phyloP scores from a whole-genome alignment of 2,329 filamentous ascomycete genomes.

The Trichoderma semiorbis region DNA sequence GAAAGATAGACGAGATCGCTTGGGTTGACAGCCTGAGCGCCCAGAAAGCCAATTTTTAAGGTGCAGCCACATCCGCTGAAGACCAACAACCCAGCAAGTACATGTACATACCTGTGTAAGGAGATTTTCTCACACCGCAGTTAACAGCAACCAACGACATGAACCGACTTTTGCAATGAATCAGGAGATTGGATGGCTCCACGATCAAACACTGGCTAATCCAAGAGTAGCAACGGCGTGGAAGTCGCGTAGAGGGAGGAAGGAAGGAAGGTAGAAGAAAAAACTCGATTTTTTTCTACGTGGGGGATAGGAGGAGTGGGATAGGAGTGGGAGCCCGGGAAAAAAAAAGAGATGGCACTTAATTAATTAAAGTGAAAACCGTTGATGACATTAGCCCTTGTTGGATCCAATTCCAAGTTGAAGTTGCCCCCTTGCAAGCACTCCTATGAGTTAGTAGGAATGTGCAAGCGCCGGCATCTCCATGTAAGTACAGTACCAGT shows the following conservation, averaged over 20 bases:
- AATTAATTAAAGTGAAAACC: slow-evolving; percentile 1
- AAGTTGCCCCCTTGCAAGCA: background rate
- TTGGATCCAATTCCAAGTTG: background rate
- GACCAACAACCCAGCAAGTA: background rate
- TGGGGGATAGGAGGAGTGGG: background rate
- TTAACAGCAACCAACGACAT: background rate
- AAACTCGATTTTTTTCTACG: background rate
- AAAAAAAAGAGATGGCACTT: background rate
- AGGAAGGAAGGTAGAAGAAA: background rate
- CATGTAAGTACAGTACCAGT: background rate
- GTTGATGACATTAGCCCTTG: slow-evolving; percentile 2
- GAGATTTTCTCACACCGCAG: background rate
- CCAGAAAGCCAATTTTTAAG: background rate
- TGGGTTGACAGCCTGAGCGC: background rate
- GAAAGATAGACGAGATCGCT: slow-evolving; percentile 5
- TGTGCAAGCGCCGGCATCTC: background rate
- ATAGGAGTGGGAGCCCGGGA: background rate
- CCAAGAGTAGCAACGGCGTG: background rate
- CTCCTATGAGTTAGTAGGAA: background rate
- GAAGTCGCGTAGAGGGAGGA: background rate
- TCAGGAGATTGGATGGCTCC: background rate
- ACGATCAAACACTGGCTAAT: background rate
- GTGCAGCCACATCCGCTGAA: slow-evolving; percentile 2
- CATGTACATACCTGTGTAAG: no score
- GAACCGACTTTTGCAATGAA: background rate